phyloP scores from a whole-genome alignment of 106 monocot genomes.

The Phalaenopsis aphrodite region DNA sequence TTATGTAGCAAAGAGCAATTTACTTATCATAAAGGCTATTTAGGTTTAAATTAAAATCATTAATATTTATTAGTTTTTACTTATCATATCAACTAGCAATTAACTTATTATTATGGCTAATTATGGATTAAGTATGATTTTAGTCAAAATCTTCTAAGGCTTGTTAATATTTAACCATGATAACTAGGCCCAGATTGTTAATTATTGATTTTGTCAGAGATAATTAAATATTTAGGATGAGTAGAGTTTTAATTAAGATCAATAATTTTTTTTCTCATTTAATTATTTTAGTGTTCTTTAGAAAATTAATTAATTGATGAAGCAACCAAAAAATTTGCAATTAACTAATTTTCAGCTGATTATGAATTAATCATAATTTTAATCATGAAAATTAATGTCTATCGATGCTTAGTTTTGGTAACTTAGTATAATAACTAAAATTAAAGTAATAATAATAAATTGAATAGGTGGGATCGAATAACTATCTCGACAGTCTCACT shows the following conservation, averaged over 20 bases:
- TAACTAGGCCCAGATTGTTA: neutral
- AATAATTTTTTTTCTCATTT: neutral
- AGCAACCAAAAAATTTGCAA: neutral
- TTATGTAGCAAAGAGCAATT: neutral
- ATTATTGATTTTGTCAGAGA: too few relatives aligned
- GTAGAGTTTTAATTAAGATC: neutral
- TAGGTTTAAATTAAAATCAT: neutral
- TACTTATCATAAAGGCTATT: neutral
- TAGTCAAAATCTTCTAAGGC: neutral
- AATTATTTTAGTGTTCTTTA: neutral
- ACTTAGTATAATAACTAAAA: neutral
- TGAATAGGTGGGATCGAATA: too few relatives aligned
- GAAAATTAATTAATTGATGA: neutral
- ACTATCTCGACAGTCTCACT: too few relatives aligned
- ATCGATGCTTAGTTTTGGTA: neutral
- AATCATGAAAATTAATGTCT: neutral
- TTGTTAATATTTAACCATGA: neutral
- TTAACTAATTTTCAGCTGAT: neutral
- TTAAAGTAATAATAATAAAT: too few relatives aligned
- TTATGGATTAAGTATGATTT: neutral
- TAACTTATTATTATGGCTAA: too few relatives aligned
- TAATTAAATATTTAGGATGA: neutral
- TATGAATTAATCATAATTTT: too few relatives aligned
- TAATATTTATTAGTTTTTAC: neutral
- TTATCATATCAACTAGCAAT: neutral